phyloP scores from a whole-genome alignment of 805 yeast species.

The Yamadazyma laniorum region DNA sequence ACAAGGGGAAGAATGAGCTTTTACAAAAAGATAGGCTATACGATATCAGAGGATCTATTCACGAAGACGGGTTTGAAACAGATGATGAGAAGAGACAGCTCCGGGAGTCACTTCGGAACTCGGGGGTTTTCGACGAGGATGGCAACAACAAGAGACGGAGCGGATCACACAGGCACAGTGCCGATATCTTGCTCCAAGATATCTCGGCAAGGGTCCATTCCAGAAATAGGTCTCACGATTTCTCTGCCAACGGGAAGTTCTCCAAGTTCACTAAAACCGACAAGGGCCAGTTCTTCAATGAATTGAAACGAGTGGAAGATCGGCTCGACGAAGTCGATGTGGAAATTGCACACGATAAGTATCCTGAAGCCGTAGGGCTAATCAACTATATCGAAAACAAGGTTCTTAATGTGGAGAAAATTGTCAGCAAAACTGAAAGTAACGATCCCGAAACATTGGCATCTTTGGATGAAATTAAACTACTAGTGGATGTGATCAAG shows the following conservation, averaged over 20 bases:
- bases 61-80: conserved; percentile 17
- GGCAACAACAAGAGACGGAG: conserved; percentile 22
- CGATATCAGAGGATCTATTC: conserved; percentile 17
- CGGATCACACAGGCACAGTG: conserved; percentile 28
- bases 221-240: conserved; percentile 52
- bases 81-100: conserved; percentile 39
- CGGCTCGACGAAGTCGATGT: conserved; percentile 69
- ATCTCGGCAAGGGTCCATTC: conserved; percentile 62
- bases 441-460: conserved; percentile 12
- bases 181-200: conserved; percentile 51
- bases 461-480: conserved; percentile 21
- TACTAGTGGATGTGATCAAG: conserved; percentile 41
- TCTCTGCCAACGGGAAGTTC: conserved; percentile 17
- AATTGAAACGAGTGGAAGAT: conserved; percentile 56
- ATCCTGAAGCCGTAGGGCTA: conserved; percentile 43
- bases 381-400: conserved; percentile 37
- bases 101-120: conserved; percentile 47
- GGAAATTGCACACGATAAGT: conserved; percentile 59
- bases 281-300: conserved; percentile 39
- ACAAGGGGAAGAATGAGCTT: conserved; percentile 59
- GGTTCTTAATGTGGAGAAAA: conserved; percentile 27
- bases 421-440: conserved; percentile 14
- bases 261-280: conserved; percentile 15
- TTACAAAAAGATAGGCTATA: conserved; percentile 27
- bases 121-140: conserved; percentile 38